phyloP scores from a whole-genome alignment of 306 rosid species.

The Rosa multiflora region DNA sequence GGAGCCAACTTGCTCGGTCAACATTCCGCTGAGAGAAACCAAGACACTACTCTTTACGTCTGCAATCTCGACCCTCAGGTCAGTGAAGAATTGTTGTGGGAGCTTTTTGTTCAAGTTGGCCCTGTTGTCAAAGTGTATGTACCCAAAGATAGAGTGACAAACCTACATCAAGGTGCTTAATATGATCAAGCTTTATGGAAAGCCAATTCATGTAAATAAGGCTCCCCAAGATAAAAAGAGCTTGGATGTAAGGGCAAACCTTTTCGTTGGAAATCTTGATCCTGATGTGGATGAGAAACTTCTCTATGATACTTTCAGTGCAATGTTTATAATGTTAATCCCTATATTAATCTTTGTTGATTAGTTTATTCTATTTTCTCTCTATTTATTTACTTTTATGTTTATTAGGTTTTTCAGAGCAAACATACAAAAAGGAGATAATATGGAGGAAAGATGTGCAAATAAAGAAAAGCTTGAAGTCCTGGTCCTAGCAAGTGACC shows the following conservation, averaged over 20 bases:
- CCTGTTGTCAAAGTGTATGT: constrained; percentile 74
- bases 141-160: constrained; percentile 92
- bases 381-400: too few relatives aligned
- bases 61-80: constrained; percentile 88
- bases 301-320: constrained; percentile 92
- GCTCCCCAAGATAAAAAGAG: constrained; percentile 96
- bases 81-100: constrained; percentile 52
- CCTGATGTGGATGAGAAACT: constrained; percentile 99
- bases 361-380: too few relatives aligned
- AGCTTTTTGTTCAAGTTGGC: constrained; percentile 57
- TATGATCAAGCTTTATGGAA: constrained; percentile 92
- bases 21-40: constrained; percentile 91
- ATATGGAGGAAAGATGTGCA: too few relatives aligned
- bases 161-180: constrained; percentile 89
- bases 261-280: constrained; percentile 92
- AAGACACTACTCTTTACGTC: constrained; percentile 93
- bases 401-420: too few relatives aligned
- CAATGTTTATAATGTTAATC: too few relatives aligned
- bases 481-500: too few relatives aligned
- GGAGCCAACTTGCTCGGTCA: constrained; percentile 85
- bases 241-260: constrained; percentile 95
- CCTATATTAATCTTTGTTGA: too few relatives aligned
- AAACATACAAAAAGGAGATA: too few relatives aligned
- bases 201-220: constrained; percentile 95
- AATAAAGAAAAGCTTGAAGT: too few relatives aligned